These are phyloP conservation scores for Populus hybrid DNA, from an alignment of 441 rosid genomes.

Conservation along the genomic window DNA sequence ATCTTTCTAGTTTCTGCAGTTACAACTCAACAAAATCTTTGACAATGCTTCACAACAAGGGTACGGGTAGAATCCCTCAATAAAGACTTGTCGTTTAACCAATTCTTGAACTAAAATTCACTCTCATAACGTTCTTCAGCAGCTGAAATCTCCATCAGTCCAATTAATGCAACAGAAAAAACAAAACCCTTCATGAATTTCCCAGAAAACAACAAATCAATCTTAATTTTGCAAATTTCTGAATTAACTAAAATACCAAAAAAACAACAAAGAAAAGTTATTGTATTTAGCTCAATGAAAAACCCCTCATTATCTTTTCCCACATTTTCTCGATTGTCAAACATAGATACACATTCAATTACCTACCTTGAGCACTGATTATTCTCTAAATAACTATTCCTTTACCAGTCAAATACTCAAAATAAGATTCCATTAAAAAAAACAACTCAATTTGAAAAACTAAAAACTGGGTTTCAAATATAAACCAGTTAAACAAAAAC, in stretches of 20 bases:
- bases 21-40: background rate
- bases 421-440: background rate
- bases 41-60: background rate
- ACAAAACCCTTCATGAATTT: slow-evolving; percentile 1
- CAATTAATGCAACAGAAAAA: slow-evolving; percentile 8
- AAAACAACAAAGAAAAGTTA: background rate
- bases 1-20: slow-evolving; percentile 28
- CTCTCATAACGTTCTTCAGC: background rate
- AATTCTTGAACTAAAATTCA: slow-evolving; percentile 1
- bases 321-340: slow-evolving; percentile 1
- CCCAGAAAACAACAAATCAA: background rate
- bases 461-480: background rate
- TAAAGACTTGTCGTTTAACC: slow-evolving; percentile 2
- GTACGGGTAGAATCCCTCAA: background rate
- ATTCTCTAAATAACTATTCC: background rate
- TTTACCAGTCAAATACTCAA: background rate
- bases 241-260: background rate
- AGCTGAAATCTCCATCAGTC: slow-evolving; percentile 13
- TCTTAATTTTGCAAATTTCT: background rate
- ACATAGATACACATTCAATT: background rate
- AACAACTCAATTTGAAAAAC: background rate
- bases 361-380: background rate
- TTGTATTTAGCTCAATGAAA: background rate
- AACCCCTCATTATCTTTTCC: background rate
- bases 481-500: background rate